Base-by-base conservation (phyloP, 495 filamentous ascomycete species). In the Hyaloscypha variabilis region DNA sequence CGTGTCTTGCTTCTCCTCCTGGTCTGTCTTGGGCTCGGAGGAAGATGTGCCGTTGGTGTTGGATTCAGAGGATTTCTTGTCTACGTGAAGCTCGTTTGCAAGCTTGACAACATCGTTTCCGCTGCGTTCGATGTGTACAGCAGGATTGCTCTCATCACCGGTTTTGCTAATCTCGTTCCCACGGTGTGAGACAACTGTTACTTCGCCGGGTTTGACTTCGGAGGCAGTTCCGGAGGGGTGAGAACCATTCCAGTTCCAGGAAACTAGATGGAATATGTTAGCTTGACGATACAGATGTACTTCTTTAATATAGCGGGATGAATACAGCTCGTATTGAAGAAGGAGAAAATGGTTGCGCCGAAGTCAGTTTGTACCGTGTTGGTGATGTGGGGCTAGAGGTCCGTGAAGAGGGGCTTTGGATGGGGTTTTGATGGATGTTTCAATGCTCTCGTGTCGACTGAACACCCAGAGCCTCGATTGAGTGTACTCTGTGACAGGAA, bases 21-120 rank as follows among this genome's bases (percentile, higher is more conserved):
- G 75, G 29, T 63, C 70, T 28, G 70, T 73, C 61, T 56, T 56
- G 25, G 58, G 19, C 25, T 67, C 68, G 8, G 61, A 55, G 19
- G 74, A 62, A 24, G 74, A 70, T 28, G 60, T 56, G 28, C 64
- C 63, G 21, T 68, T 66, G 3, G 57, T 10, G 17, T 39, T 14
- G 6, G 31, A 51, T 8, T 54, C 58, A 5, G 57, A 23, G 17
- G 55, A 63, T 50, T 79, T 81, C 34, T 76, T 66, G 13, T 79
- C 77, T n/a, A 80, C 76, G 2, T 78, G 77, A 29, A 87, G 73
- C 71, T 88, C 86, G 65, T 76, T 79, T 24, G 83, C 80, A 58
- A 77, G 75, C 73, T 89, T 89, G 36, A 88, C 87, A 46, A 87
- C 87, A 72, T 89, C 87, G 70, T 90, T 87, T 34, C 87, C 86